Base-by-base conservation (phyloP, 495 filamentous ascomycete species). In the Penicillium lividum region DNA sequence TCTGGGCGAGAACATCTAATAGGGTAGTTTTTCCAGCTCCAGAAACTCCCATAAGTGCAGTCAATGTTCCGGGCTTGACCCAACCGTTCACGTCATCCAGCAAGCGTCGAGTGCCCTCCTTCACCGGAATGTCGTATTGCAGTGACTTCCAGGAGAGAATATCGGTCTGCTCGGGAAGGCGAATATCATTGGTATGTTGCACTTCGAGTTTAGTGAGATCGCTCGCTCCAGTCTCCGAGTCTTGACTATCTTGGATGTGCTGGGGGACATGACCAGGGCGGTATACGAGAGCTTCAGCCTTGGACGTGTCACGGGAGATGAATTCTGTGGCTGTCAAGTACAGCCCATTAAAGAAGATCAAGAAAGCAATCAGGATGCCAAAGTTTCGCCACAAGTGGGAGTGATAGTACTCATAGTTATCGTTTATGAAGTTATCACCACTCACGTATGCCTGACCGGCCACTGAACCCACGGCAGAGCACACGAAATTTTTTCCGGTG, bases 71-170 rank as follows among this genome's bases (percentile, higher is more conserved):
- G 9, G 87, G 87, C 54, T 81, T 81, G 3, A 89, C 84, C 70
- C 79, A 89, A 16, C 87, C 87, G 43, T 81, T 76, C 11, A 89
- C 82, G 53, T 85, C 72, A 33, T 84, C 72, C 2, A 90, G 72
- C 10, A 90, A 67, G 29, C 76, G 74, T n/a, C 80, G 77, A 34
- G 82, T 75, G 1, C 80, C 81, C 22, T 76, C 80, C 51, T 85
- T 75, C 61, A 81, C 77, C 1, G 80, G 80, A 44, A 90, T 86
- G 6, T 82, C 82, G 54, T 91, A 92, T 62, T 79, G 82, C 13
- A 94, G 76, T 47, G 83, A 74, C 62, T 86, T 84, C 87, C 87
- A 92, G 1, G 87, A 87, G 53, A 92, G 81, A 33, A 92, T 81
- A 52, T 86, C 86, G 9, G 53, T 72, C 47, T 76, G 73, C 7